Conservation (phyloP, 257 asterid genomes). For the Ehretia macrophylla region DNA sequence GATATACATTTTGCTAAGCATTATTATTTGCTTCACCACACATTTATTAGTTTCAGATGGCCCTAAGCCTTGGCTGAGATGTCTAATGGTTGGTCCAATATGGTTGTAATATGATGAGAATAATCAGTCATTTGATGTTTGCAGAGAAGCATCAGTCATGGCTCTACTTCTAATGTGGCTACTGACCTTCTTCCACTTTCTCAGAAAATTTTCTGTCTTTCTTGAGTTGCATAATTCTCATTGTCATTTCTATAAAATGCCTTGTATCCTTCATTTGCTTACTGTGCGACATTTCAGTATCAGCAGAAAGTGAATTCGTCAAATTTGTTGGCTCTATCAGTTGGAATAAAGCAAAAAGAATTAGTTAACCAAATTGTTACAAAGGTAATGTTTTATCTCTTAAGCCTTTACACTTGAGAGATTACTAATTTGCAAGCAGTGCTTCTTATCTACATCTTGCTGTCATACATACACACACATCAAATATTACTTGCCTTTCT, state of each 20-base stretch:
- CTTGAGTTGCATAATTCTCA: background rate
- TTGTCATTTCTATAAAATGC: background rate
- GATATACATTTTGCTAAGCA: no score
- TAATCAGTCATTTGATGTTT: no score
- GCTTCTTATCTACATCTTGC: background rate
- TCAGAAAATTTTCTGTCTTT: no score
- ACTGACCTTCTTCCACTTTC: no score
- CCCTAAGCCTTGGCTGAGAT: no score
- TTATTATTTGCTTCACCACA: no score
- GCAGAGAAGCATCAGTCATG: no score
- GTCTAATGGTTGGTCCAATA: no score
- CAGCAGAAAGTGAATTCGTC: slow-evolving; percentile 41
- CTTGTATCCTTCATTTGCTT: slow-evolving; percentile 12
- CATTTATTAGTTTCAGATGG: no score
- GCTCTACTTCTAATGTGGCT: no score
- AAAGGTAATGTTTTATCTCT: slow-evolving; percentile 41
- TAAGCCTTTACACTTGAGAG: slow-evolving; percentile 1
- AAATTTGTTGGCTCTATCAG: slow-evolving; percentile 70
- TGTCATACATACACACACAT: background rate
- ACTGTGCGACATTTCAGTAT: slow-evolving; percentile 6
- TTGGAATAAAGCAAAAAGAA: slow-evolving; percentile 70
- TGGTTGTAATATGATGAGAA: no score
- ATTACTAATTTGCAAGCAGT: background rate
- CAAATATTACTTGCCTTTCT: background rate
- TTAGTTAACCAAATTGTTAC: slow-evolving; percentile 49